These are phyloP conservation scores for Saccharomycopsis malanga DNA, from an alignment of 805 yeast genomes.

Conservation along the genomic window DNA sequence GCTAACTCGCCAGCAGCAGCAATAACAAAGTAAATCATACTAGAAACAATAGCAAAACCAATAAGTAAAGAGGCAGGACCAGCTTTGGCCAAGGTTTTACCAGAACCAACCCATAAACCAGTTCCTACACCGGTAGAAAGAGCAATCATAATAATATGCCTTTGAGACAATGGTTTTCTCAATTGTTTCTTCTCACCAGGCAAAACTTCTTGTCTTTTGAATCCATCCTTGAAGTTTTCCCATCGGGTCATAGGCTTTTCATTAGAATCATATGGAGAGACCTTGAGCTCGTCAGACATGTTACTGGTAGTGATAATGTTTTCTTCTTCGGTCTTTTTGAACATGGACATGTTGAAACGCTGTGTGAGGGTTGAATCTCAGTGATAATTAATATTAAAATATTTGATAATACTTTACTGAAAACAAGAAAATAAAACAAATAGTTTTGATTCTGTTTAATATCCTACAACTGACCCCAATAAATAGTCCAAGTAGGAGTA, in stretches of 20 bases:
- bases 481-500: background rate
- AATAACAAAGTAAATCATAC: conserved; percentile 52
- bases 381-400: background rate
- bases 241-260: conserved; percentile 11
- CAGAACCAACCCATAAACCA: conserved; percentile 55
- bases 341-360: background rate
- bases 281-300: background rate
- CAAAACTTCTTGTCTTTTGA: conserved; percentile 15
- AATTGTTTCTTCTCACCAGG: conserved; percentile 4
- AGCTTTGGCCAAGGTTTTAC: conserved; percentile 37
- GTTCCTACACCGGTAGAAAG: conserved; percentile 85
- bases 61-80: conserved; percentile 46
- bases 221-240: conserved; percentile 18
- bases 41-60: conserved; percentile 51
- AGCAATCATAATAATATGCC: conserved; percentile 69
- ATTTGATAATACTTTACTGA: background rate
- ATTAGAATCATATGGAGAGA: conserved; percentile 1
- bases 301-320: background rate
- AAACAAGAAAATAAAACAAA: no score
- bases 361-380: background rate
- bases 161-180: conserved; percentile 30
- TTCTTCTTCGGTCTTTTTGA: background rate
- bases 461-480: no score
- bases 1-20: conserved; percentile 65
- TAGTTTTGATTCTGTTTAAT: no score